These are phyloP conservation scores for Tilletia horrida DNA, from an alignment of 1,284 basidiomycete genomes.

Conservation along the genomic window DNA sequence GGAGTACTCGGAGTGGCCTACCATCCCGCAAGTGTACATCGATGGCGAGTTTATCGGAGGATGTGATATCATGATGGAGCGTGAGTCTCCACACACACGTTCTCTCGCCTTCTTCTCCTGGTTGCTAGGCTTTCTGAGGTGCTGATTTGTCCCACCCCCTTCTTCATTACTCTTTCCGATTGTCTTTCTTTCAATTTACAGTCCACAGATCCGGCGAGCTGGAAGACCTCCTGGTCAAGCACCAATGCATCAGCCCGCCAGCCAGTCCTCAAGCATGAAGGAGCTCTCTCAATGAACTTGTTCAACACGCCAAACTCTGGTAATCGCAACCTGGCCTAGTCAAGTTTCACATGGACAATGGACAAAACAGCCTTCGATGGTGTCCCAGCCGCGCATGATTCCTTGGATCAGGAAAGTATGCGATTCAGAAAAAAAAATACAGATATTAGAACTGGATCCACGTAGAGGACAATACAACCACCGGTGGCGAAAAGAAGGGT, in stretches of 20 bases:
- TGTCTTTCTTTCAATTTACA: constrained; percentile 20
- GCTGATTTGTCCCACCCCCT: no score
- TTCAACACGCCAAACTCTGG: not conserved
- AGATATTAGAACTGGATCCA: no score
- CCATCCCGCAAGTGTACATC: constrained; percentile 91
- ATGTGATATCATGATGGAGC: constrained; percentile 87
- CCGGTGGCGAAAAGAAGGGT: no score
- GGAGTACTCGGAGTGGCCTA: constrained; percentile 95
- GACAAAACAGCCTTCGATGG: no score
- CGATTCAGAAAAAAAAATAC: no score
- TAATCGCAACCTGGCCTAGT: not conserved
- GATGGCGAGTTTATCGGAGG: constrained; percentile 94
- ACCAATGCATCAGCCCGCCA: constrained; percentile 30
- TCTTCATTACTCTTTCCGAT: no score
- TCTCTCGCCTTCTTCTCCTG: not conserved
- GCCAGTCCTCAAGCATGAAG: not conserved
- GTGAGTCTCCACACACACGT: constrained; percentile 61
- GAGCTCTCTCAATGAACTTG: not conserved
- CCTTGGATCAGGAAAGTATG: no score
- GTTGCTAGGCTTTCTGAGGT: no score
- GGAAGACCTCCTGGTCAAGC: constrained; percentile 67
- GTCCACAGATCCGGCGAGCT: constrained; percentile 95
- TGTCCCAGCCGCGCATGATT: no score
- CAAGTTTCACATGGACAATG: no score
- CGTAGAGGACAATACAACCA: no score